Base-by-base conservation (phyloP, 2,329 filamentous ascomycete genomes). In the Aspergillus sp. region DNA sequence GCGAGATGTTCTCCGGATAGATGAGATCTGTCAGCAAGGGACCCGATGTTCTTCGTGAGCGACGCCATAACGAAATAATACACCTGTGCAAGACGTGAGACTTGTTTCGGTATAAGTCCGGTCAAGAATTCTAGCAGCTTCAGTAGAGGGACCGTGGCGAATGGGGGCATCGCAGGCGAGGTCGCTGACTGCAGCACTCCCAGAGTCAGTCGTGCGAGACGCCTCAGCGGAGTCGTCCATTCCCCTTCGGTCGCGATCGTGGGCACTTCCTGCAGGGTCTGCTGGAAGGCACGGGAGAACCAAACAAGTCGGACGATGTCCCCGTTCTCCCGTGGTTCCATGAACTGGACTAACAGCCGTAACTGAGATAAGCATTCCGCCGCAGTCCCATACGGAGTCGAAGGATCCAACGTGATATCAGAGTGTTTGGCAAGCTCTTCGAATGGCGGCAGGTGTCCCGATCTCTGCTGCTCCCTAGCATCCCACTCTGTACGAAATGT, bases 261-360 rank as follows among this genome's bases (percentile, higher is more conserved):
- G n/a, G 67, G 65, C 6, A 69, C 62, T 38, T 67, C 64, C 40
- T 66, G 64, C 48, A 73, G 57, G 2, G 72, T 76, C 52, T 64
- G 64, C 50, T 73, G 66, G 33, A 78, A 71, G 13, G 70, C 70
- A 54, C 67, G 63, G 16, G 69, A 71, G 56, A 78, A 77, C 52
- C 73, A 75, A n/a, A 70, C 62, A 45, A 78, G 60, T n/a, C 76
- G 70, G 35, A 65, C 54, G 16, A 70, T 59, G 56, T 76, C 74
- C 45, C 65, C 65, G 22, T 63, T 62, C 40, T 72, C 68, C 47
- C 64, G 78, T 11, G 87, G 68, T 47, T 81, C 79, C 54, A 89
- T 80, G 57, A 87, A 86, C 61, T 88, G 84, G 13, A 87, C 80
- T 24, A 90, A 72, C 24, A 89, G 76, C 78, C 85, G 86, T 36